These are phyloP conservation scores for Saccharomyces hybrid DNA, from an alignment of 1,139 yeast genomes.

Conservation along the genomic window DNA sequence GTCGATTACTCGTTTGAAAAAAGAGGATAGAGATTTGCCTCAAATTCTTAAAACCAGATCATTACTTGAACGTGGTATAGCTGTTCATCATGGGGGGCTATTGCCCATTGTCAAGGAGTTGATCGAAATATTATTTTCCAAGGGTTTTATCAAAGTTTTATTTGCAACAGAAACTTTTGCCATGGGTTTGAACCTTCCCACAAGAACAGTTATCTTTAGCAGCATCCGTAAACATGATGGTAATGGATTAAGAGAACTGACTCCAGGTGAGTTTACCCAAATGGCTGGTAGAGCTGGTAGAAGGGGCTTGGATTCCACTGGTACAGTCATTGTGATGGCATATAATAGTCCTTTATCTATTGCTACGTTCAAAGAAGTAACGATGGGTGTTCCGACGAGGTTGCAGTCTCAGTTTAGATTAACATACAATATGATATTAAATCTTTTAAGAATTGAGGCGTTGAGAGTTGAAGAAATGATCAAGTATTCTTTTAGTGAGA, in stretches of 20 bases:
- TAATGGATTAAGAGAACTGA: slow-evolving; percentile 62
- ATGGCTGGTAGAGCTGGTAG: slow-evolving; percentile 99
- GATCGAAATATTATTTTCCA: slow-evolving; percentile 85
- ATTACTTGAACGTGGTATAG: slow-evolving; percentile 82
- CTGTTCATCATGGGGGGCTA: slow-evolving; percentile 95
- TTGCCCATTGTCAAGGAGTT: slow-evolving; percentile 93
- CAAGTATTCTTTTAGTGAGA: slow-evolving; percentile 89
- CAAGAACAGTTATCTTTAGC: slow-evolving; percentile 90
- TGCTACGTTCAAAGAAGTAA: slow-evolving; percentile 61
- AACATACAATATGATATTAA: slow-evolving; percentile 92
- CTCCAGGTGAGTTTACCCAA: slow-evolving; percentile 96
- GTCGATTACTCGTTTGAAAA: slow-evolving; percentile 78
- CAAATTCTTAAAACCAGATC: slow-evolving; percentile 80
- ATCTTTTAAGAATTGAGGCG: slow-evolving; percentile 86
- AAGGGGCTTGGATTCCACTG: slow-evolving; percentile 88
- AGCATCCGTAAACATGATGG: slow-evolving; percentile 88
- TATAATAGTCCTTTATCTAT: slow-evolving; percentile 62
- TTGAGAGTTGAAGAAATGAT: slow-evolving; percentile 95
- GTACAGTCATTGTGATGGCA: slow-evolving; percentile 94
- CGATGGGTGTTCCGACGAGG: slow-evolving; percentile 83
- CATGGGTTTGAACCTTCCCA: slow-evolving; percentile 95
- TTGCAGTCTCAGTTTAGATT: slow-evolving; percentile 85
- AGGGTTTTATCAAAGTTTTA: slow-evolving; percentile 75
- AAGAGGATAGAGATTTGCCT: slow-evolving; percentile 89
- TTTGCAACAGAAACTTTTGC: slow-evolving; percentile 99